Evolutionary conservation across 495 filamentous ascomycete species (phyloP).

Genomic region (Aspergillus heteromorphus): DNA sequence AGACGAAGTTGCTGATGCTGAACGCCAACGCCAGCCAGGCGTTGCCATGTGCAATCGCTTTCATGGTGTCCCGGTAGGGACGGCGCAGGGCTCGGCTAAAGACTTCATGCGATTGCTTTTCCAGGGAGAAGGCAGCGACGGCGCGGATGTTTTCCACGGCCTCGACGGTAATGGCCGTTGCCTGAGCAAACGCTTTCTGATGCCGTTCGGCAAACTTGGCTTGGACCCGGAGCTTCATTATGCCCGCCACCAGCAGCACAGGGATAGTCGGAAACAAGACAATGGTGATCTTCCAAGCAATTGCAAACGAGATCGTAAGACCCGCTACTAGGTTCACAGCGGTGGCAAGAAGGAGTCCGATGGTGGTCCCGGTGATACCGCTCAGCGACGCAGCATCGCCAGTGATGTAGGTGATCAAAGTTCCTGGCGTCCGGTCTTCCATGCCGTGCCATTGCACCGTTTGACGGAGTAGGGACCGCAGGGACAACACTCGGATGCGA

Average conservation of each 20-base stretch:
- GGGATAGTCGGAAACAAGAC: constrained; percentile 36
- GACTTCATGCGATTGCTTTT: constrained; percentile 32
- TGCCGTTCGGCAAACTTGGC: constrained; percentile 54
- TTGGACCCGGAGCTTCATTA: constrained; percentile 50
- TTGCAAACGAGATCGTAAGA: constrained; percentile 30
- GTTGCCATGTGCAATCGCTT: constrained; percentile 36
- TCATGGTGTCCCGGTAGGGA: constrained; percentile 43
- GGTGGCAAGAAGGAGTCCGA: constrained; percentile 41
- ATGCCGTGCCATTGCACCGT: constrained; percentile 47
- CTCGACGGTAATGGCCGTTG: constrained; percentile 45
- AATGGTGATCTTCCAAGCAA: constrained; percentile 41
- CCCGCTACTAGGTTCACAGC: constrained; percentile 34
- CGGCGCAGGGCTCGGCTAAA: constrained; percentile 31
- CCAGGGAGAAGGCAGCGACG: constrained; percentile 45
- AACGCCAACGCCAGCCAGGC: constrained; percentile 36
- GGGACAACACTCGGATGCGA: constrained; percentile 41
- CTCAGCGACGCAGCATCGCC: constrained; percentile 43
- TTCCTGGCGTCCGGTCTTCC: constrained; percentile 37
- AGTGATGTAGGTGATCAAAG: constrained; percentile 43
- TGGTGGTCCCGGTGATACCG: constrained; percentile 41
- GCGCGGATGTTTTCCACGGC: constrained; percentile 48
- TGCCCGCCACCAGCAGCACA: constrained; percentile 34
- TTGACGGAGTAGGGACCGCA: constrained; percentile 46
- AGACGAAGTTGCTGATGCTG: constrained; percentile 47
- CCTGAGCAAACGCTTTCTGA: constrained; percentile 45